Evolutionary conservation across 371 early-diverging fungal species (phyloP).

Genomic region (Mortierella sp.): DNA sequence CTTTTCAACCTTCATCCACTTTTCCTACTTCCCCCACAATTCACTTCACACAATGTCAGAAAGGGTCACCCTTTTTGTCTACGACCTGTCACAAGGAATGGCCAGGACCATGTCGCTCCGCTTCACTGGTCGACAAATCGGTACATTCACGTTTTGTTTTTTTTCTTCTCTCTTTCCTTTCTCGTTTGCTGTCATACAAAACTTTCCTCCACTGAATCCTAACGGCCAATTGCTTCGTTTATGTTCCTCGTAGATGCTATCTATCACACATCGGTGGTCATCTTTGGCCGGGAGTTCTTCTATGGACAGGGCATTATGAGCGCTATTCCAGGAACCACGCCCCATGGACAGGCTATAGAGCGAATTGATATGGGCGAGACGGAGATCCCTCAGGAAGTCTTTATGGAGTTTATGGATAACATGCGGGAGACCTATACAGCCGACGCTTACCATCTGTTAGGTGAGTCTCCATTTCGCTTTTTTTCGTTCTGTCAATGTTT

Average conservation of each 20-base stretch:
- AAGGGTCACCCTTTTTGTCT: constrained; percentile 77
- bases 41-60: constrained; percentile 22
- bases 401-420: constrained; percentile 82
- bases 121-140: constrained; percentile 78
- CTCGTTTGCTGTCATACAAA: no score
- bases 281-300: constrained; percentile 88
- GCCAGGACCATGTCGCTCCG: constrained; percentile 74
- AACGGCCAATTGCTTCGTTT: neutral
- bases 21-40: neutral
- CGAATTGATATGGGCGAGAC: constrained; percentile 87
- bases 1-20: neutral
- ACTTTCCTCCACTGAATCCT: no score
- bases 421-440: constrained; percentile 76
- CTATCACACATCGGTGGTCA: constrained; percentile 92
- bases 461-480: constrained; percentile 43
- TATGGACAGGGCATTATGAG: constrained; percentile 84
- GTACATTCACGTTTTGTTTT: constrained; percentile 43
- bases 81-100: constrained; percentile 85
- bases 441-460: constrained; percentile 90
- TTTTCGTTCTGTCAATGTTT: neutral
- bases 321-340: constrained; percentile 73
- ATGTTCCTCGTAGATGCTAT: constrained; percentile 24
- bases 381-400: constrained; percentile 81
- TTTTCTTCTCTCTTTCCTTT: neutral
- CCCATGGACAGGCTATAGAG: constrained; percentile 81